phyloP scores from a whole-genome alignment of 2,329 filamentous ascomycete species.

The Stagonosporopsis rhizophila region DNA sequence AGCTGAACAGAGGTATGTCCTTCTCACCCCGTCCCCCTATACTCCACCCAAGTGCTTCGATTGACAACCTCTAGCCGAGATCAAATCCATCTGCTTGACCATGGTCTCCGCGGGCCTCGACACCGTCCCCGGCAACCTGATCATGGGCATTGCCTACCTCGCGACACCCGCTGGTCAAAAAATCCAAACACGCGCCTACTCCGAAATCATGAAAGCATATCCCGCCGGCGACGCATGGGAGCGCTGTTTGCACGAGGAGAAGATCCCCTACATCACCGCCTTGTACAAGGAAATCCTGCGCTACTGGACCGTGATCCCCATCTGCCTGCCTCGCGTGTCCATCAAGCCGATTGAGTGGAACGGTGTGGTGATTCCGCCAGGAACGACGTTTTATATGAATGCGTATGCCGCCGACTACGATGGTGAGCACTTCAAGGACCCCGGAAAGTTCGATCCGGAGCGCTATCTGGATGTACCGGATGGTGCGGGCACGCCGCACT shows the following conservation, averaged over 20 bases:
- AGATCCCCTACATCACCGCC: conserved; percentile 77
- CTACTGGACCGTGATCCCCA: conserved; percentile 81
- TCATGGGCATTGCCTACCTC: conserved; percentile 80
- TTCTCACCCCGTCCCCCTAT: too few species aligned
- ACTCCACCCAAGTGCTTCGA: too few species aligned
- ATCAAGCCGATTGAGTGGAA: conserved; percentile 77
- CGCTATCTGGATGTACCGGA: conserved; percentile 65
- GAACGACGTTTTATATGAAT: conserved; percentile 81
- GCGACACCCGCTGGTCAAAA: conserved; percentile 71
- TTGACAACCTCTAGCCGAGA: conserved; percentile 63
- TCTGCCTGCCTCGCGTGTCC: conserved; percentile 75
- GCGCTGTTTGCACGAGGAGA: conserved; percentile 74
- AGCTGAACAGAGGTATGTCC: conserved; percentile 68
- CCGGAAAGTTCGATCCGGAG: conserved; percentile 71
- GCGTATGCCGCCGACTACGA: conserved; percentile 80
- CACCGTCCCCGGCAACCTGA: conserved; percentile 79
- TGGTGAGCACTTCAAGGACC: conserved; percentile 68
- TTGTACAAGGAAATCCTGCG: conserved; percentile 80
- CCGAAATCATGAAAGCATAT: conserved; percentile 74
- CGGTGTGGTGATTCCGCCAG: conserved; percentile 71
- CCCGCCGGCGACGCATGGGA: conserved; percentile 79
- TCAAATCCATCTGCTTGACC: conserved; percentile 81
- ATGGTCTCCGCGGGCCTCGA: conserved; percentile 85
- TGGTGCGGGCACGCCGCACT: conserved; percentile 57
- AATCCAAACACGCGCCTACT: conserved; percentile 73